Evolutionary conservation across 768 basidiomycete genomes (phyloP).

Genomic region (Lanmaoa rubissima): DNA sequence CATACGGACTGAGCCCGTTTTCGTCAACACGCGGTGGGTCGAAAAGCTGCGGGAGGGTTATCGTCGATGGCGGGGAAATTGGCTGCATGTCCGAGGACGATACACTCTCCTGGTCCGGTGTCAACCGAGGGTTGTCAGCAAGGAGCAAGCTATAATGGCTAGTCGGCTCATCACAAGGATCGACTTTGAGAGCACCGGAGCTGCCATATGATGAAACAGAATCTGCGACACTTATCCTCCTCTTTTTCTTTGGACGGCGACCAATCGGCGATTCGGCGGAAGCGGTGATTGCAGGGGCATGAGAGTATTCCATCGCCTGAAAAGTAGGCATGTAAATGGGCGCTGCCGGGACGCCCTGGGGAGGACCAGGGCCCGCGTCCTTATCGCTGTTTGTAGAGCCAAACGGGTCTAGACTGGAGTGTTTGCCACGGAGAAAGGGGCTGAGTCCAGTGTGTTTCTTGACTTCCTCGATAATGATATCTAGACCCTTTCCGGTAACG

Average conservation of each 20-base stretch:
- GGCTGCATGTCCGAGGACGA: constrained; percentile 36
- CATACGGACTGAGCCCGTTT: constrained; percentile 27
- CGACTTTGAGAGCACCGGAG: constrained; percentile 24
- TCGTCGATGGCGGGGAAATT: constrained; percentile 29
- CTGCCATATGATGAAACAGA: constrained; percentile 36
- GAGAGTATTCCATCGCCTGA: constrained; percentile 39
- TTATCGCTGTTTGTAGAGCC: constrained; percentile 39
- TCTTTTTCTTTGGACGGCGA: constrained; percentile 35
- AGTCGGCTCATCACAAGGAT: constrained; percentile 24
- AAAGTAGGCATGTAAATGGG: constrained; percentile 42
- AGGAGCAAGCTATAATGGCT: constrained; percentile 20
- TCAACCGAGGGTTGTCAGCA: constrained; percentile 30
- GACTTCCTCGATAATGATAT: constrained; percentile 46
- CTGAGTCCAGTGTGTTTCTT: constrained; percentile 47
- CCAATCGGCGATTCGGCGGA: constrained; percentile 28
- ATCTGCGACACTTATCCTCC: constrained; percentile 36
- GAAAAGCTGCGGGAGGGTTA: constrained; percentile 29
- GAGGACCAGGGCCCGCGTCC: constrained; percentile 31
- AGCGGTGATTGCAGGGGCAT: constrained; percentile 33
- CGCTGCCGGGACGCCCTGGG: constrained; percentile 22
- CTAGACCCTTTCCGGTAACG: constrained; percentile 49
- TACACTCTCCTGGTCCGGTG: constrained; percentile 33
- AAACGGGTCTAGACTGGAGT: constrained; percentile 50
- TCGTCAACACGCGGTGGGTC: constrained; percentile 23
- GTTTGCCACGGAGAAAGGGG: constrained; percentile 50